Percentiles rank a stretch among this genome's conserved stretches.
Evolutionary conservation across 176 grass and related monocot genomes (phyloP).

Genomic region (Luzula sylvatica): DNA sequence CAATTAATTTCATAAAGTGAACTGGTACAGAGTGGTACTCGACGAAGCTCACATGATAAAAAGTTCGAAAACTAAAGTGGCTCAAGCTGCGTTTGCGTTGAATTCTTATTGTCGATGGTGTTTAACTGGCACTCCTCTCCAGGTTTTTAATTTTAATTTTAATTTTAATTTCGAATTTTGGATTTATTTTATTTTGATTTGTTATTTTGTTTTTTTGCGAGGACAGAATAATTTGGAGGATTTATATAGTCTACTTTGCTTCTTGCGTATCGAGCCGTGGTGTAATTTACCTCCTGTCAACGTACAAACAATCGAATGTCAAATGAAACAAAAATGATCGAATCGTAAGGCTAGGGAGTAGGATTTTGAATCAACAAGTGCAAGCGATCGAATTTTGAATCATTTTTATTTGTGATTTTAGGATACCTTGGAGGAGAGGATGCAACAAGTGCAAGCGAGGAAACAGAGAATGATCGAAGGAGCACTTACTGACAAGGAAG

Average conservation of each 20-base stretch:
- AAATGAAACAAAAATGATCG: background rate
- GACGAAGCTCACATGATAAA: too few species aligned
- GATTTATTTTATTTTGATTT: constrained; percentile 1
- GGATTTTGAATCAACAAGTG: too few species aligned
- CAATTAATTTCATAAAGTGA: constrained; percentile 37
- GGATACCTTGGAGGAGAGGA: constrained; percentile 62
- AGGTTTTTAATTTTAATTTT: constrained; percentile 28
- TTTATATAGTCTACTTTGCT: constrained; percentile 73
- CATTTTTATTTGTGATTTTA: constrained; percentile 1
- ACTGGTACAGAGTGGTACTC: constrained; percentile 67
- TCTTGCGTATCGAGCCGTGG: constrained; percentile 66
- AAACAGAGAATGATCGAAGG: constrained; percentile 81
- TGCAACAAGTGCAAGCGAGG: constrained; percentile 56
- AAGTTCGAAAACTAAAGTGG: constrained; percentile 38
- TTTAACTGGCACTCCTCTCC: constrained; percentile 71
- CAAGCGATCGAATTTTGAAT: too few species aligned
- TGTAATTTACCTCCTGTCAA: constrained; percentile 51
- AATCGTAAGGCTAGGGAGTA: background rate
- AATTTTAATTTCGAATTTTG: too few species aligned
- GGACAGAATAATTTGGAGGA: constrained; percentile 71
- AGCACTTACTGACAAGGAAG: constrained; percentile 45
- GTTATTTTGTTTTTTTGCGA: background rate
- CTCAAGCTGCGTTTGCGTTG: constrained; percentile 50
- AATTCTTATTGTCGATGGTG: constrained; percentile 63
- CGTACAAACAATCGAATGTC: constrained; percentile 45